phyloP scores from a whole-genome alignment of 2,329 filamentous ascomycete species.

The Cladosporium sp. region DNA sequence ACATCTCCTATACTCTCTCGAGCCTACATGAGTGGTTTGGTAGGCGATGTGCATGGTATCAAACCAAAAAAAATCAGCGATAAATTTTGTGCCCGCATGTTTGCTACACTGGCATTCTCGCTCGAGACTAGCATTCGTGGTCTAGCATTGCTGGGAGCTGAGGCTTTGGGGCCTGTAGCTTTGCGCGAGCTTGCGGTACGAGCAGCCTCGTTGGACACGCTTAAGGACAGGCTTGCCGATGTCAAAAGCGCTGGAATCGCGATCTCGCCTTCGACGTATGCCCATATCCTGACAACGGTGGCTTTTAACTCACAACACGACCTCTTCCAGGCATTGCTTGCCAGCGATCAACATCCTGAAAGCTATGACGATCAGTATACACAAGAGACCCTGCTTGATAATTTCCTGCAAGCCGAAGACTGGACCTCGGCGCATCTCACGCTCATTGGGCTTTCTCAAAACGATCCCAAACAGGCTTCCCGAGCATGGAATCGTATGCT shows the following conservation, averaged over 20 bases:
- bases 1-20: conserved; percentile 15
- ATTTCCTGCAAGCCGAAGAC: conserved; percentile 50
- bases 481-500: conserved; percentile 47
- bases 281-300: conserved; percentile 61
- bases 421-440: conserved; percentile 52
- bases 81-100: conserved; percentile 70
- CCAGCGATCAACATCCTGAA: conserved; percentile 63
- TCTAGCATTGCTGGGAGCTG: conserved; percentile 66
- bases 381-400: conserved; percentile 52
- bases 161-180: conserved; percentile 68
- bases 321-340: conserved; percentile 49
- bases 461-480: conserved; percentile 26
- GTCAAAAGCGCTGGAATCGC: conserved; percentile 61
- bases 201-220: conserved; percentile 51
- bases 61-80: conserved; percentile 55
- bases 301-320: conserved; percentile 53
- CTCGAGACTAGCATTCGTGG: conserved; percentile 68
- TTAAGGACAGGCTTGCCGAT: conserved; percentile 57
- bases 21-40: conserved; percentile 28
- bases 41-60: conserved; percentile 39
- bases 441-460: conserved; percentile 44
- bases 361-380: conserved; percentile 53
- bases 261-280: conserved; percentile 61
- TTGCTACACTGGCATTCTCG: conserved; percentile 71
- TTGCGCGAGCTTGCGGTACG: conserved; percentile 72